A percentile compares a stretch with the other conserved stretches of the same genome.
Conservation (phyloP, 1,284 basidiomycete genomes). For the Singerocomus rubriflavus region DNA sequence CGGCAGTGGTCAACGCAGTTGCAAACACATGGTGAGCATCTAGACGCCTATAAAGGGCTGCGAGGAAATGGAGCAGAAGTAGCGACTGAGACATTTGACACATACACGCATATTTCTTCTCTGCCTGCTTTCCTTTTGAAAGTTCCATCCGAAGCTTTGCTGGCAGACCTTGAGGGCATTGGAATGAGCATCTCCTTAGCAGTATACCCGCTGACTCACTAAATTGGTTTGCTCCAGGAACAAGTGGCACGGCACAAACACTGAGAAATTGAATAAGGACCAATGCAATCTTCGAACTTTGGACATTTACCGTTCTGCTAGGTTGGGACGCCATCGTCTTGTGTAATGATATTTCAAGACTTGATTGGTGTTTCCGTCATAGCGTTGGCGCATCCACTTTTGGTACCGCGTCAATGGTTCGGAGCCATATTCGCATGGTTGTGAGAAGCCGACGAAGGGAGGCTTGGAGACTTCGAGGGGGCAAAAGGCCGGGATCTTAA, state of each 20-base stretch:
- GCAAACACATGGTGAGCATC: conserved; percentile 49
- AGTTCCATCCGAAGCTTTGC: conserved; percentile 34
- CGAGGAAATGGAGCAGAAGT: conserved; percentile 7
- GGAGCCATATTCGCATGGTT: conserved; percentile 41
- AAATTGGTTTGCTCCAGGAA: conserved; percentile 43
- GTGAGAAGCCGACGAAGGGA: conserved; percentile 44
- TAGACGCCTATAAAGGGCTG: conserved; percentile 55
- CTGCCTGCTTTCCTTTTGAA: conserved; percentile 23
- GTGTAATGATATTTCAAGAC: conserved; percentile 51
- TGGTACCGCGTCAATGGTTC: conserved; percentile 58
- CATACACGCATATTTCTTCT: conserved; percentile 25
- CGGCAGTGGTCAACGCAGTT: conserved; percentile 54
- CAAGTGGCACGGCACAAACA: conserved; percentile 47
- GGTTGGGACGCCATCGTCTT: conserved; percentile 32
- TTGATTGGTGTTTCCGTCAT: conserved; percentile 19
- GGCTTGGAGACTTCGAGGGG: conserved; percentile 32
- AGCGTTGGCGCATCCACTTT: conserved; percentile 43
- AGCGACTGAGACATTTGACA: conserved; percentile 2
- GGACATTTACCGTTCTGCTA: conserved; percentile 52
- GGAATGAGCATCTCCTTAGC: not conserved
- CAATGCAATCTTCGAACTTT: not conserved
- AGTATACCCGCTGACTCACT: conserved; percentile 32
- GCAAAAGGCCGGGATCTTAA: conserved; percentile 42
- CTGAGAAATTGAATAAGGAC: conserved; percentile 31
- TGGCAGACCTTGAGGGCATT: conserved; percentile 40